A percentile compares a stretch with the other conserved stretches of the same genome.
Evolutionary conservation across 2,329 filamentous ascomycete genomes (phyloP).

Genomic region (Fusarium graminum): DNA sequence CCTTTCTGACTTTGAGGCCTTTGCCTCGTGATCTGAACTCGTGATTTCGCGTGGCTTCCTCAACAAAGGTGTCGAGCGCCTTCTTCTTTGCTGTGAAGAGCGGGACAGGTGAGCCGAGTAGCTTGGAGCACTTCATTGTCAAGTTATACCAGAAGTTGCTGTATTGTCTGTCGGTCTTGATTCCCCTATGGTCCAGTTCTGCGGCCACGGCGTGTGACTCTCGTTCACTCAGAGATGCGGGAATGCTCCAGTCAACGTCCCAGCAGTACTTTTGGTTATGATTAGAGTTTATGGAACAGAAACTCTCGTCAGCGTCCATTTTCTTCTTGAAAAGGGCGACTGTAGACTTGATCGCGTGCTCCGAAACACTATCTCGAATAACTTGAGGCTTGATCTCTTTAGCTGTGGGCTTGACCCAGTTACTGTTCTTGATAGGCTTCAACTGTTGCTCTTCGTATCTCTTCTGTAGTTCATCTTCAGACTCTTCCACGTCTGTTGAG

Average conservation of each 20-base stretch:
- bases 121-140: slow-evolving; percentile 39
- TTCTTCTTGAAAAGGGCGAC: slow-evolving; percentile 38
- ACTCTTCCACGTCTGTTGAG: not conserved
- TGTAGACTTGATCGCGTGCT: slow-evolving; percentile 46
- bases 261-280: slow-evolving; percentile 29
- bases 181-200: slow-evolving; percentile 35
- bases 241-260: slow-evolving; percentile 33
- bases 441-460: slow-evolving; percentile 13
- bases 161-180: slow-evolving; percentile 33
- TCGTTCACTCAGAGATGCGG: slow-evolving; percentile 14
- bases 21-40: not conserved
- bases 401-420: slow-evolving; percentile 15
- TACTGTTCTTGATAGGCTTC: slow-evolving; percentile 1
- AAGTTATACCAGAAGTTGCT: slow-evolving; percentile 48
- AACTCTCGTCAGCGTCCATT: slow-evolving; percentile 31
- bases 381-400: slow-evolving; percentile 35
- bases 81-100: slow-evolving; percentile 47
- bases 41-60: slow-evolving; percentile 37
- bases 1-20: not conserved
- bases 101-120: slow-evolving; percentile 38
- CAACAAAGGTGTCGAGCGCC: slow-evolving; percentile 40
- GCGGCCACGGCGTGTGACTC: slow-evolving; percentile 22
- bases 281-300: slow-evolving; percentile 2
- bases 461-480: slow-evolving; percentile 19
- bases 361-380: slow-evolving; percentile 44